Conservation (phyloP, 2,329 filamentous ascomycete species). For the Penicillium sp. region DNA sequence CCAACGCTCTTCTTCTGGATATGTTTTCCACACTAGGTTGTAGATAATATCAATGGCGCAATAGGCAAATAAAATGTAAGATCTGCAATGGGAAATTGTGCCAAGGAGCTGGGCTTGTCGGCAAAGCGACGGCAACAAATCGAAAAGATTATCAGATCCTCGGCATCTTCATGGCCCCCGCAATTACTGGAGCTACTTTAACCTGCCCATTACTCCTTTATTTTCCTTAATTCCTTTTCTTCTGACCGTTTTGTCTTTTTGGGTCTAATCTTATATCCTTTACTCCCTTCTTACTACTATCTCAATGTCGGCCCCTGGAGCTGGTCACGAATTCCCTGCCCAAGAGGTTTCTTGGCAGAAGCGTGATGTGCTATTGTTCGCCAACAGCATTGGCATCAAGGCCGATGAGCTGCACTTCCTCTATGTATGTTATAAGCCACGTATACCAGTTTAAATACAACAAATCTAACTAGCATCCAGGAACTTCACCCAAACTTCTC, state of each 20-base stretch:
- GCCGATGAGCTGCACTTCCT: slow-evolving; percentile 90
- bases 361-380: slow-evolving; percentile 85
- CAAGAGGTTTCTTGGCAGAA: slow-evolving; percentile 80
- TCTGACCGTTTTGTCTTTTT: not conserved
- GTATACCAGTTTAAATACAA: not conserved
- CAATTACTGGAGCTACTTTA: slow-evolving; percentile 23
- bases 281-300: slow-evolving; percentile 10
- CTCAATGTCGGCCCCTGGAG: slow-evolving; percentile 53
- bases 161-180: slow-evolving; percentile 20
- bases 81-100: slow-evolving; percentile 6
- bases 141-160: slow-evolving; percentile 27
- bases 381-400: slow-evolving; percentile 80
- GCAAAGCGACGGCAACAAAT: slow-evolving; percentile 22
- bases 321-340: slow-evolving; percentile 76
- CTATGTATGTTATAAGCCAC: slow-evolving; percentile 61
- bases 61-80: not conserved
- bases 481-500: slow-evolving; percentile 84
- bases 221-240: slow-evolving; percentile 2
- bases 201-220: slow-evolving; percentile 6
- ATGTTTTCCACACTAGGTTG: slow-evolving; percentile 1
- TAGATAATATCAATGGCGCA: not conserved
- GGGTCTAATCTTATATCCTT: not conserved
- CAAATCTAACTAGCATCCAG: slow-evolving; percentile 44
- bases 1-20: slow-evolving; percentile 32
- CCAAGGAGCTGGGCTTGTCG: slow-evolving; percentile 13